Evolutionary conservation across 768 basidiomycete genomes (phyloP).

Genomic region (Macrolepiota dolichaula): DNA sequence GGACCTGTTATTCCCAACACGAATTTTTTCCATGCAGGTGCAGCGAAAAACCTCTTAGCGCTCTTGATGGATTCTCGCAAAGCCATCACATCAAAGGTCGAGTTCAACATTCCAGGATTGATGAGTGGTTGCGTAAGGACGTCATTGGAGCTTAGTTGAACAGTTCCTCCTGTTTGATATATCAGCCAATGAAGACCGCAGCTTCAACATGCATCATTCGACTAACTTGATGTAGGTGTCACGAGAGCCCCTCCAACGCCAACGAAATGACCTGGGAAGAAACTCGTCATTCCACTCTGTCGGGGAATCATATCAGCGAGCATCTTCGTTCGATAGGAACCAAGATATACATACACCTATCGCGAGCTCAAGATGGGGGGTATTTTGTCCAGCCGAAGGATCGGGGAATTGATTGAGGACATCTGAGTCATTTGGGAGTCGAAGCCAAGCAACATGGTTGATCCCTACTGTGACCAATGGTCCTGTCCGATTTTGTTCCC

Average conservation of each 20-base stretch:
- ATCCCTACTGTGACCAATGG: conserved; percentile 18
- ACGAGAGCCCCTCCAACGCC: conserved; percentile 9
- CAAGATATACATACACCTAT: conserved; percentile 8
- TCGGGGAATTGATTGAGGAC: conserved; percentile 18
- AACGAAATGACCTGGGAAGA: conserved; percentile 21
- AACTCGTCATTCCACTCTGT: conserved; percentile 19
- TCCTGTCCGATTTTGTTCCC: conserved; percentile 20
- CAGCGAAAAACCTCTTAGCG: conserved; percentile 18
- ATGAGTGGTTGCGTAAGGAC: conserved; percentile 23
- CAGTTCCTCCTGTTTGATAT: conserved; percentile 3
- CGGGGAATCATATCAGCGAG: conserved; percentile 2
- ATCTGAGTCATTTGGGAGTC: conserved; percentile 19
- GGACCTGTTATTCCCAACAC: conserved; percentile 17
- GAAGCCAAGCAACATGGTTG: conserved; percentile 22
- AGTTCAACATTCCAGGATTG: conserved; percentile 19
- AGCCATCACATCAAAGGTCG: conserved; percentile 20
- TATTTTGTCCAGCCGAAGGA: conserved; percentile 22
- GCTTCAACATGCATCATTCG: too few relatives aligned
- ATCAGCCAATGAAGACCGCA: background rate
- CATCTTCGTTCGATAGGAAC: background rate
- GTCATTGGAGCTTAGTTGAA: conserved; percentile 6
- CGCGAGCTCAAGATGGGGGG: conserved; percentile 21
- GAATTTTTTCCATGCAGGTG: conserved; percentile 19
- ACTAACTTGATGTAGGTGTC: conserved; percentile 9
- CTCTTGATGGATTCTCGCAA: conserved; percentile 18